A percentile compares a stretch with the other conserved stretches of the same genome.
phyloP scores from a whole-genome alignment of 768 basidiomycete species.

The Termitomyces sp. region DNA sequence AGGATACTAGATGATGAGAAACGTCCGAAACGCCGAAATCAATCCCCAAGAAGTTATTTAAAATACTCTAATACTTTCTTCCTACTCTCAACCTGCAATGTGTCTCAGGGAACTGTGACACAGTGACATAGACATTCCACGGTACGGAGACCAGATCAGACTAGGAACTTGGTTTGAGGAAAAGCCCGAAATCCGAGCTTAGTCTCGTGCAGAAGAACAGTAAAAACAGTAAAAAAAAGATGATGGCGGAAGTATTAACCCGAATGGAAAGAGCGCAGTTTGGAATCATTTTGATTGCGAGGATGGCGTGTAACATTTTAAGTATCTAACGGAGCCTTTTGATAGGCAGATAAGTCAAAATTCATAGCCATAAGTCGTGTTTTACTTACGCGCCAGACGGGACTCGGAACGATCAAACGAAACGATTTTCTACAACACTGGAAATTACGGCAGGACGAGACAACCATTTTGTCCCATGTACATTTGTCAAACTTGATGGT shows the following conservation, averaged over 20 bases:
- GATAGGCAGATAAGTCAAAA: neutral
- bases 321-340: neutral
- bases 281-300: conserved; percentile 5
- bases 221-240: neutral
- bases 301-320: neutral
- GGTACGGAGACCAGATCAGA: neutral
- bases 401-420: neutral
- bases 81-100: neutral
- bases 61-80: neutral
- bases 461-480: neutral
- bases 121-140: neutral
- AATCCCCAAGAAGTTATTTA: neutral
- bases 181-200: neutral
- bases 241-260: neutral
- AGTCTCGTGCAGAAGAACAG: neutral
- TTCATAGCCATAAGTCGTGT: neutral
- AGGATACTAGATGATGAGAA: neutral
- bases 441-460: neutral
- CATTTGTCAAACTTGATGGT: neutral
- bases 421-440: neutral
- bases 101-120: too few relatives aligned
- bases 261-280: neutral
- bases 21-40: neutral
- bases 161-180: neutral
- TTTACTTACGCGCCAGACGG: neutral